Base-by-base conservation (phyloP, 768 basidiomycete genomes). In the Phaffia australis region DNA sequence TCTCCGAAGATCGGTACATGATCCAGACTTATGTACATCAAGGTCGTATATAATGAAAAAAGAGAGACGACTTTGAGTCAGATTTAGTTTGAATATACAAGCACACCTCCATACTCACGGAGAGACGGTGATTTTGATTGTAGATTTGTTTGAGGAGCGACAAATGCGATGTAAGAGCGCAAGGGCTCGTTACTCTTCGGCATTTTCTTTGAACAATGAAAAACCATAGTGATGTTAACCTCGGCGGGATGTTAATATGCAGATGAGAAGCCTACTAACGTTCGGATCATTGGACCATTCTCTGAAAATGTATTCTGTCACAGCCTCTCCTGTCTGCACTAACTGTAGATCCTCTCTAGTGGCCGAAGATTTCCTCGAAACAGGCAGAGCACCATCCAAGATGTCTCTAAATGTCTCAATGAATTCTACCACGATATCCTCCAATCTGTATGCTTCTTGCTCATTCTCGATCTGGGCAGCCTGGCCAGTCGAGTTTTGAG, bases 381-480 rank as follows among this genome's bases (percentile, higher is more conserved):
- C 35, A 42, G 35, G 35, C 23, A 61, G 46, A 6, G 60, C 60
- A 15, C 47, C 5, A 19, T 27, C 60, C 29, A 52, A 64, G 21
- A 57, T 46, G n/a, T 25, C 42, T 27, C 62, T 52, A 18, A 63
- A 30, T 1, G 54, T 7, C 0, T 48, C 62, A n/a, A 63, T 30
- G 19, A 63, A 25, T 23, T 63, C 51, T 32, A 32, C 62, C n/a
- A 25, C 50, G 3, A 63, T 35, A 35, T 63, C 62, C 51, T 54
- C 21, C 15, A 63, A 27, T 19, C 30, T 35, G 46, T 63, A 35
- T 42, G 29, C 51, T 57, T 32, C 32, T 7, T 29, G 3, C 56
- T 57, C 56, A 25, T 19, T 7, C 27, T 19, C 56, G 56, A n/a
- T 2, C 19, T 23, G 19, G n/a, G 27, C 25, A 9, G 27, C 25